A percentile compares a stretch with the other conserved stretches of the same genome.
These are phyloP conservation scores for Hericium erinaceus DNA, from an alignment of 768 basidiomycete species.

Conservation along the genomic window DNA sequence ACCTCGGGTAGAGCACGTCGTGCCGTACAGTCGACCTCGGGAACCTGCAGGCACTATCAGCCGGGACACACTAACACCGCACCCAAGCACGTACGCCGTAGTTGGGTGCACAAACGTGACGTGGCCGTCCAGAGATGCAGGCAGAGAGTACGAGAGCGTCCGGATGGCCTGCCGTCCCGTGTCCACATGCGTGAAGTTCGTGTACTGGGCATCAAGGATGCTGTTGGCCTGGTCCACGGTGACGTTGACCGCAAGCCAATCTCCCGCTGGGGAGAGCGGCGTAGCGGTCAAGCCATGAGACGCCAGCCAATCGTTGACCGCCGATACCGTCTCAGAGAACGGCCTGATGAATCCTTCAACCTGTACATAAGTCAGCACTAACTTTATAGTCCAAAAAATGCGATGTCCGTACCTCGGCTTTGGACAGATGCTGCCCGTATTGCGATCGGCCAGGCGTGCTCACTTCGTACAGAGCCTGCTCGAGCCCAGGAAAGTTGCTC, in stretches of 20 bases:
- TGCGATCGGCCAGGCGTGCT: not conserved
- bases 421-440: not conserved
- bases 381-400: not conserved
- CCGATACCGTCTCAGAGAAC: not conserved
- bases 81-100: conserved; percentile 1
- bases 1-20: not conserved
- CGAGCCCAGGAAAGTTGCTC: not conserved
- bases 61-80: not conserved
- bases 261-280: conserved; percentile 7
- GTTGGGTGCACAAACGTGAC: conserved; percentile 15
- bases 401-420: not conserved
- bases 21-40: not conserved
- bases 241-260: conserved; percentile 2
- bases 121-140: conserved; percentile 4
- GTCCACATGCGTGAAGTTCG: not conserved
- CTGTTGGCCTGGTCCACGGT: not conserved
- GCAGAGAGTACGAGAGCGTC: conserved; percentile 1
- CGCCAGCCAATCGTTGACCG: conserved; percentile 3
- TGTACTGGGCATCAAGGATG: not conserved
- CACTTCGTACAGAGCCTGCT: not conserved
- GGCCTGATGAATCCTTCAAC: conserved; percentile 1
- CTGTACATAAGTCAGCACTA: not conserved
- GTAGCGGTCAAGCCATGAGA: conserved; percentile 7
- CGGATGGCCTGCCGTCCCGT: conserved; percentile 7
- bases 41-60: not conserved